Evolutionary conservation across 2,329 filamentous ascomycete species (phyloP).

Genomic region (Ascochyta rabiei): DNA sequence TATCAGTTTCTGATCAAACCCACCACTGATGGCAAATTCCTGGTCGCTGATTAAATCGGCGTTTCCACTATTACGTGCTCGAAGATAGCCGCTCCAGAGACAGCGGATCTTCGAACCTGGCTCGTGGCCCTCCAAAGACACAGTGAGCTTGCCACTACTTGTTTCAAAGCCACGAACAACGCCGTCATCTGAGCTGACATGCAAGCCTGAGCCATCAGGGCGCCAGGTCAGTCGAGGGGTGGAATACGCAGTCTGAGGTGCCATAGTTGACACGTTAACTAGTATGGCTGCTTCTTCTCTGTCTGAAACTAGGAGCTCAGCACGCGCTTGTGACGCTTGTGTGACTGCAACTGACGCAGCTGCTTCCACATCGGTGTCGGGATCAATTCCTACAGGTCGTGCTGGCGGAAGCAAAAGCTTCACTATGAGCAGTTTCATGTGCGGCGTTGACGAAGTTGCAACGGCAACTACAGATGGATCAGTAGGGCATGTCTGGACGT

Average conservation of each 20-base stretch:
- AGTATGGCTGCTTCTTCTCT: conserved; percentile 65
- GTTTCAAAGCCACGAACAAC: conserved; percentile 65
- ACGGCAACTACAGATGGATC: conserved; percentile 63
- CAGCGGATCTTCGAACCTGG: conserved; percentile 64
- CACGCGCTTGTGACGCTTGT: conserved; percentile 60
- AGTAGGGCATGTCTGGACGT: conserved; percentile 61
- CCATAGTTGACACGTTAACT: conserved; percentile 64
- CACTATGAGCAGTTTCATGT: conserved; percentile 67
- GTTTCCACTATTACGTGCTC: conserved; percentile 18
- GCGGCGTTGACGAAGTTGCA: conserved; percentile 64
- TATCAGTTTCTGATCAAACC: conserved; percentile 67
- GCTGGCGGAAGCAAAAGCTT: conserved; percentile 59
- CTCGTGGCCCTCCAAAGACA: conserved; percentile 61
- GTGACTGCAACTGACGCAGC: conserved; percentile 41
- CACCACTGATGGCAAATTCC: conserved; percentile 66
- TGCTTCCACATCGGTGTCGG: conserved; percentile 8
- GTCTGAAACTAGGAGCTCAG: conserved; percentile 58
- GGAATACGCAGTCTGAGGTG: conserved; percentile 69
- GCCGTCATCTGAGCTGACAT: conserved; percentile 70
- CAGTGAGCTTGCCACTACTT: conserved; percentile 62
- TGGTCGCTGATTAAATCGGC: conserved; percentile 31
- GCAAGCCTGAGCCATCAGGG: conserved; percentile 65
- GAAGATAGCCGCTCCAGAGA: conserved; percentile 60
- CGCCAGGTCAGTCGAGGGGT: conserved; percentile 68
- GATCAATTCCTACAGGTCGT: conserved; percentile 6